These are phyloP conservation scores for Petrea volubilis DNA, from an alignment of 257 asterid genomes.

Conservation along the genomic window DNA sequence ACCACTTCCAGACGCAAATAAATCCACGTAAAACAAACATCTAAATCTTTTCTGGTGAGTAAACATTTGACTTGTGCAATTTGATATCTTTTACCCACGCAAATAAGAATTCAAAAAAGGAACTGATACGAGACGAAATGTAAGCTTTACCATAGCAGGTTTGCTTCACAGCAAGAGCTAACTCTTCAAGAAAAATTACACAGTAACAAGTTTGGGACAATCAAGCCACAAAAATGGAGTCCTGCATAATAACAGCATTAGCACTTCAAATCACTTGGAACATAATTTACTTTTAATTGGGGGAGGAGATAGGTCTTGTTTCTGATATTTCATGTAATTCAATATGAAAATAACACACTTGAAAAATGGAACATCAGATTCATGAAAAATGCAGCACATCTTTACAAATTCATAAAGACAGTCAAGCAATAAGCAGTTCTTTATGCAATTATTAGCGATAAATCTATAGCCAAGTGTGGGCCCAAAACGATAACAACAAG, in stretches of 20 bases:
- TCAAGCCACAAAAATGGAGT: slow-evolving; percentile 3
- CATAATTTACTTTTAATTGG: neutral
- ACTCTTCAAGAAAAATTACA: slow-evolving; percentile 2
- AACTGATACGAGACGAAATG: neutral
- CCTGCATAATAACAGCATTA: slow-evolving; percentile 30
- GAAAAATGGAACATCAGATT: too few species aligned
- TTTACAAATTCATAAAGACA: too few species aligned
- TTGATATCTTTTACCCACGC: neutral
- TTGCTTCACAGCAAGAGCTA: neutral
- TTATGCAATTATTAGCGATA: neutral
- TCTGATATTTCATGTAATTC: neutral
- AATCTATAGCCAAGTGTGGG: slow-evolving; percentile 1
- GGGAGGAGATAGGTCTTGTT: neutral
- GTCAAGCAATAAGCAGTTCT: neutral
- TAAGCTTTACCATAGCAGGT: slow-evolving; percentile 42
- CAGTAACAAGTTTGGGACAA: neutral
- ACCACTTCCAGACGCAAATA: neutral
- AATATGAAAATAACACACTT: neutral
- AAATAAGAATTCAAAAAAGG: neutral
- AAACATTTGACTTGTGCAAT: neutral
- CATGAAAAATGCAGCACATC: too few species aligned
- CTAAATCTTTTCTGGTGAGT: neutral
- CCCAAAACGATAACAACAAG: neutral
- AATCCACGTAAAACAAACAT: neutral
- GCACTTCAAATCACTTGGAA: slow-evolving; percentile 2